Conservation (phyloP, 176 grass and related monocot genomes). For the Miscanthus lutarioriparius region DNA sequence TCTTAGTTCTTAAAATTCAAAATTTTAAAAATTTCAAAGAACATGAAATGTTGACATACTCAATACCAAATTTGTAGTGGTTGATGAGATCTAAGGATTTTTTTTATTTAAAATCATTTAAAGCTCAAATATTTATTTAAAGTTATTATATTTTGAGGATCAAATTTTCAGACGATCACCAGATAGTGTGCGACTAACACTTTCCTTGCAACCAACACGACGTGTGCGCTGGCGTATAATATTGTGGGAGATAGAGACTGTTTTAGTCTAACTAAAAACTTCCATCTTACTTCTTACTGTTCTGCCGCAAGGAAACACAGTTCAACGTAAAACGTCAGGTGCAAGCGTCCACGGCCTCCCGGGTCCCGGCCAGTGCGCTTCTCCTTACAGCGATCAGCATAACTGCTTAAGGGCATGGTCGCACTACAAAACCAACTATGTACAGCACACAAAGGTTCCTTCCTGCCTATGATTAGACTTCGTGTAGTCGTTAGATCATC, state of each 20-base stretch:
- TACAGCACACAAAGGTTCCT: slow-evolving; percentile 27
- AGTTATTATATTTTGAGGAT: not conserved
- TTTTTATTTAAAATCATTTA: not conserved
- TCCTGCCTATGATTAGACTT: not conserved
- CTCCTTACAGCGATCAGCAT: slow-evolving; percentile 21
- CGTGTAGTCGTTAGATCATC: slow-evolving; percentile 35
- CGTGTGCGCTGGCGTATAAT: no score
- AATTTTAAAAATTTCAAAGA: not conserved
- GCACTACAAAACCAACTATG: slow-evolving; percentile 21
- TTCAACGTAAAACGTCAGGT: not conserved
- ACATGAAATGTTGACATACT: not conserved
- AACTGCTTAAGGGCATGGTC: not conserved
- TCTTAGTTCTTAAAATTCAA: no score
- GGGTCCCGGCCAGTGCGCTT: not conserved
- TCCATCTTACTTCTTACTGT: not conserved
- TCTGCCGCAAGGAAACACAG: not conserved
- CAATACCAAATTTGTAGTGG: no score
- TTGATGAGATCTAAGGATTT: not conserved
- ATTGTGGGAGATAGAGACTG: not conserved
- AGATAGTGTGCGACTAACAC: no score
- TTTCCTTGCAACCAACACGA: no score
- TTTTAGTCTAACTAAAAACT: not conserved
- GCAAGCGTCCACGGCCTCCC: not conserved
- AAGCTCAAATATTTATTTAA: not conserved
- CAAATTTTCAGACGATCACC: not conserved